Base-by-base conservation (phyloP, 2,329 filamentous ascomycete species). In the Cucurbitaria berberidis region DNA sequence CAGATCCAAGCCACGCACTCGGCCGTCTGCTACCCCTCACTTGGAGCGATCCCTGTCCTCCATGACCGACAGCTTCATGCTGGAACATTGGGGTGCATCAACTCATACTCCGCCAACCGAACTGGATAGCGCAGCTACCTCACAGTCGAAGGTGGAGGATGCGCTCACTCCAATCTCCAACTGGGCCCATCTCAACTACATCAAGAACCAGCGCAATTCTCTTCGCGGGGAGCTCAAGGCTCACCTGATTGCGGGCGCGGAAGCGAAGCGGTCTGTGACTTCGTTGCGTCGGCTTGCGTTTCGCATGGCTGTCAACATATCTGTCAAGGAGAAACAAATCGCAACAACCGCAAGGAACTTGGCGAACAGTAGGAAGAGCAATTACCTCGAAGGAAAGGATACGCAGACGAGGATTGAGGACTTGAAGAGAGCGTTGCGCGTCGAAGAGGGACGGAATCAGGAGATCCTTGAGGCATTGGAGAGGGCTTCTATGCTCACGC, bases 281-380 rank as follows among this genome's bases (percentile, higher is more conserved):
- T 68, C 70, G 22, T 55, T 76, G 24, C 67, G 73, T 32, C 67
- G 72, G 29, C 62, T 75, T 32, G 73, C 73, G 10, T 68, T 76
- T 49, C 71, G 73, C 41, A 72, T 76, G 62, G 73, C 70, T 13
- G 69, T 75, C 29, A 74, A 72, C 36, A 76, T 74, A 26, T 73
- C 70, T 13, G 70, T 75, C 32, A 76, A 75, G 59, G 73, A 76
- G 50, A 70, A 70, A 46, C 68, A 74, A 43, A 74, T 75, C 47
- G 71, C 68, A 19, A 68, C 61, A 13, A 68, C 67, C 10, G 69
- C 73, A 16, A 60, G 66, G 27, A 73, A 63, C 29, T 49, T 76
- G 29, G 67, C 70, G 5, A 67, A 57, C 22, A 70, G 63, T 35
- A 63, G 73, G 46, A 73, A 67, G 35, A 69, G 55, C 22, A 62